phyloP scores from a whole-genome alignment of 805 yeast genomes.

The Starmera caribaea region DNA sequence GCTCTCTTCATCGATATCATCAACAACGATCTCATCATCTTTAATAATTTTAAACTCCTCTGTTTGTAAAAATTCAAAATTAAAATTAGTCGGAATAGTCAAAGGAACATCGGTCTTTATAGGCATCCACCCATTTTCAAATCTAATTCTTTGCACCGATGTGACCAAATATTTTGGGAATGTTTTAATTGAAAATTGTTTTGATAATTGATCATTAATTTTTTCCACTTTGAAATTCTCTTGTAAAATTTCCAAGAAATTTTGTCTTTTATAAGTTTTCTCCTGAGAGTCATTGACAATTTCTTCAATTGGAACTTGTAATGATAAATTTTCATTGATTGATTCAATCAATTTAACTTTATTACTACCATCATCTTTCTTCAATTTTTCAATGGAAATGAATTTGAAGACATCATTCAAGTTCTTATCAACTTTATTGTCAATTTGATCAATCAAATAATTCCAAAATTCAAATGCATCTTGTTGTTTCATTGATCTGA shows the following conservation, averaged over 20 bases:
- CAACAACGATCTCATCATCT: constrained; percentile 24
- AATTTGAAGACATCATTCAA: constrained; percentile 50
- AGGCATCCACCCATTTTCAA: constrained; percentile 81
- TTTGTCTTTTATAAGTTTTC: constrained; percentile 31
- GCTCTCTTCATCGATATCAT: constrained; percentile 15
- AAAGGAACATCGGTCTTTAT: constrained; percentile 72
- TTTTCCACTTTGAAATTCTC: constrained; percentile 28
- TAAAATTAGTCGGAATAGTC: constrained; percentile 34
- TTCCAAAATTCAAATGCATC: constrained; percentile 88
- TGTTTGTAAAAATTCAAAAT: constrained; percentile 34
- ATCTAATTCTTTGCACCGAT: constrained; percentile 68
- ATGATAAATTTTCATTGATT: constrained; percentile 51
- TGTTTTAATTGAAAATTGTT: constrained; percentile 38
- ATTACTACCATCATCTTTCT: constrained; percentile 27
- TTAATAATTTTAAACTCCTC: constrained; percentile 28
- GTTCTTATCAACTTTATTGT: constrained; percentile 28
- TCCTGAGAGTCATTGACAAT: constrained; percentile 26
- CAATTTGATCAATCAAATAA: constrained; percentile 56
- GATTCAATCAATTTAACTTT: constrained; percentile 46
- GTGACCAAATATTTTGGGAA: constrained; percentile 66
- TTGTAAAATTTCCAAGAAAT: constrained; percentile 36
- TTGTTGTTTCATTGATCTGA: constrained; percentile 81
- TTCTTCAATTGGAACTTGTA: constrained; percentile 43
- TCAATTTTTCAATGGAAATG: constrained; percentile 51
- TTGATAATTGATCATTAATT: constrained; percentile 25